Base-by-base conservation (phyloP, 2,329 filamentous ascomycete species). In the Penicillium sclerotigenum region DNA sequence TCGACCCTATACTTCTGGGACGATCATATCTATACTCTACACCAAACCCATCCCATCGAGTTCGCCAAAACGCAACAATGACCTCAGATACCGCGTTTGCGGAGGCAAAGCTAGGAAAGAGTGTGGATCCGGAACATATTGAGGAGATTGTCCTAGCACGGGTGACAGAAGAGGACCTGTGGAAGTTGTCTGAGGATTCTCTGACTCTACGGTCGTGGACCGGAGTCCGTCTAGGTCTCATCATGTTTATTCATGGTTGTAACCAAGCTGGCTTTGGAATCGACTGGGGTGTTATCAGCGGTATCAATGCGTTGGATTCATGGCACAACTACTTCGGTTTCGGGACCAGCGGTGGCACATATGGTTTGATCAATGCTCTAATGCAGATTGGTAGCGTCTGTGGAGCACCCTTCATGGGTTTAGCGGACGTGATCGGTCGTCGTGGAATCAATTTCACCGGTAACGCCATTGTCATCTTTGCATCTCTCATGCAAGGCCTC, bases 341-440 rank as follows among this genome's bases (percentile, higher is more conserved):
- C 42, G 73, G 62, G 3, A 74, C 68, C 20, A 68, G 69, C 10
- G 77, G 78, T 10, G 62, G 69, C 16, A 75, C 72, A 14, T 74
- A 73, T 24, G 76, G 75, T 2, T 72, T 77, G 2, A 72, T 81
- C 49, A 80, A 79, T 52, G 76, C 77, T 1, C 65, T 80, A 36
- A 80, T 80, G 78, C 75, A 71, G 11, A 77, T 80, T 37, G 78
- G 77, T 24, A 76, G 68, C 7, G 74, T 80, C 46, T 71, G 72
- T 52, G 80, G 80, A 18, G 76, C 80, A 4, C 80, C 79, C 0
- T 79, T 83, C 46, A 73, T 81, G 50, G 73, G 75, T 7, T 71
- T 82, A 8, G 76, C 79, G 58, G 81, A 82, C 65, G 72, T 80
- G 8, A 77, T 82, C 60, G 80, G 81, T 42, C 76, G 80, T 52